These are phyloP conservation scores for Pistacia integerrima DNA, from an alignment of 345 rosid species.

Conservation along the genomic window DNA sequence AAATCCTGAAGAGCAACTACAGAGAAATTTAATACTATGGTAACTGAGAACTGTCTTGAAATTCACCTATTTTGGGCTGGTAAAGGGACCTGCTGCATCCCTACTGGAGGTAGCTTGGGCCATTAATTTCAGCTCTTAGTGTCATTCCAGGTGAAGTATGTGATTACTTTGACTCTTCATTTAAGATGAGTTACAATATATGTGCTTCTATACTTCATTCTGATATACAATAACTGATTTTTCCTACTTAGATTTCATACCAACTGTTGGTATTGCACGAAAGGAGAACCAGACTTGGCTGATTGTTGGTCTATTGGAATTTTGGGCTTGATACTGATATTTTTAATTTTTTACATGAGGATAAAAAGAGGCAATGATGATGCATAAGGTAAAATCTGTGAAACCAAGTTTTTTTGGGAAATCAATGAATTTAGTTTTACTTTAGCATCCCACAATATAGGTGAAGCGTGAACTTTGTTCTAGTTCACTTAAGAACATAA, in stretches of 20 bases:
- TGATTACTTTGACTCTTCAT: too few species aligned
- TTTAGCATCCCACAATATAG: background rate
- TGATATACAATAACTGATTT: background rate
- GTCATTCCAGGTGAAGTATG: too few species aligned
- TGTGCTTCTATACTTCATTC: too few species aligned
- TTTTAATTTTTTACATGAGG: background rate
- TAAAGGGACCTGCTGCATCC: too few species aligned
- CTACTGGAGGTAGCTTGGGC: too few species aligned
- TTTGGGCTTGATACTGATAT: conserved; percentile 11
- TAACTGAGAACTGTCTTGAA: too few species aligned
- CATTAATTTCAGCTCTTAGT: too few species aligned
- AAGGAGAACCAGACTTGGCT: conserved; percentile 19
- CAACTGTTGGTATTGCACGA: conserved; percentile 6
- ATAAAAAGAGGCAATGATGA: conserved; percentile 8
- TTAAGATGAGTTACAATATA: too few species aligned
- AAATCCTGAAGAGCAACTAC: conserved; percentile 6
- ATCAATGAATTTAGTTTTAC: background rate
- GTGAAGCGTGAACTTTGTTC: too few species aligned
- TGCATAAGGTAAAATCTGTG: conserved; percentile 20
- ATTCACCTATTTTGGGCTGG: too few species aligned
- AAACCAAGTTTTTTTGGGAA: background rate
- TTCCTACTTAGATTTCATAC: conserved; percentile 18
- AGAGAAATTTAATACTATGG: too few species aligned
- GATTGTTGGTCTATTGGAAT: conserved; percentile 28
- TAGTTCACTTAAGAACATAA: too few species aligned